Conservation (phyloP, 177 flowering plant species). For the Tripterygium wilfordii region DNA sequence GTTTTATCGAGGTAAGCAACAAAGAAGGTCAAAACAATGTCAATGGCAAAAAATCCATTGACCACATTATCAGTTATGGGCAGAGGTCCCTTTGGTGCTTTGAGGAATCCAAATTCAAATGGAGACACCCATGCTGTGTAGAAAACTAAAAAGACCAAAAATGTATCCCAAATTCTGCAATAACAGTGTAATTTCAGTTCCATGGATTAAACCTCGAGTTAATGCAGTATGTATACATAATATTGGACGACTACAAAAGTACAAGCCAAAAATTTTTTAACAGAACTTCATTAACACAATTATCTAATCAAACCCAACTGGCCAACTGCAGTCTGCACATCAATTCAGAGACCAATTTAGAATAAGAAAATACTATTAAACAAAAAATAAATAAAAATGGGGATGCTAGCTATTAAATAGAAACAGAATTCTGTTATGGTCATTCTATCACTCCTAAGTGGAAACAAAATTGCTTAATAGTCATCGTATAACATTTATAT, state of each 20-base stretch:
- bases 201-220: not conserved
- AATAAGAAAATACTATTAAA: too few species aligned
- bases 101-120: constrained; percentile 65
- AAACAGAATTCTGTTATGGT: too few species aligned
- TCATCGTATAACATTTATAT: too few species aligned
- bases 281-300: too few species aligned
- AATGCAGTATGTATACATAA: not conserved
- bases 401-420: too few species aligned
- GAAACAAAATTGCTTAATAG: too few species aligned
- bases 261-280: too few species aligned
- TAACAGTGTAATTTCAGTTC: not conserved
- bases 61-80: constrained; percentile 46
- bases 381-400: too few species aligned
- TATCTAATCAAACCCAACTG: too few species aligned
- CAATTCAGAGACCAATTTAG: too few species aligned
- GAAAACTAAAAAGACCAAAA: constrained; percentile 52
- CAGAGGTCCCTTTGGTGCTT: constrained; percentile 25
- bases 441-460: too few species aligned
- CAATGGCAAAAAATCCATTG: constrained; percentile 55
- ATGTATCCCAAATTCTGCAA: constrained; percentile 57
- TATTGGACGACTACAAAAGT: not conserved
- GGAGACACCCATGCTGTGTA: constrained; percentile 86
- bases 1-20: constrained; percentile 56
- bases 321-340: too few species aligned
- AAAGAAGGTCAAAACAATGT: constrained; percentile 61